A percentile compares a stretch with the other conserved stretches of the same genome.
Evolutionary conservation across 2,329 filamentous ascomycete species (phyloP).

Genomic region (Aspergillus terreus): DNA sequence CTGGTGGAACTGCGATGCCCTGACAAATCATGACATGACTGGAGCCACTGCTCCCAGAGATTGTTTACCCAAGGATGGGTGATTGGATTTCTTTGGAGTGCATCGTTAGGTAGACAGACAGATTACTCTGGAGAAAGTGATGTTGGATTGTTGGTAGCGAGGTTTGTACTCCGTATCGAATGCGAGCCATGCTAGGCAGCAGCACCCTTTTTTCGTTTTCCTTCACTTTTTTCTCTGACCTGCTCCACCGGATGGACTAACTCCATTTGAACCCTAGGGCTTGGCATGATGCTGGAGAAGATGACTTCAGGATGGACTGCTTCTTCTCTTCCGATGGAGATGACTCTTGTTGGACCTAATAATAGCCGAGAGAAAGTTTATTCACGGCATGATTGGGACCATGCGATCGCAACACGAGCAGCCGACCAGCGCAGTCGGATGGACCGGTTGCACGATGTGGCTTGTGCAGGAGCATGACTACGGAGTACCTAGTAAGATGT

Average conservation of each 20-base stretch:
- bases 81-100: background rate
- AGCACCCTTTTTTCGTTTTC: background rate
- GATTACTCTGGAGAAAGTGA: background rate
- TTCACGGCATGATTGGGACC: background rate
- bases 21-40: no score
- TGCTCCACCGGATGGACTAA: background rate
- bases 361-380: background rate
- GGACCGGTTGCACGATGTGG: background rate
- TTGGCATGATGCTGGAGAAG: no score
- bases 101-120: background rate
- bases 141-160: background rate
- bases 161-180: background rate
- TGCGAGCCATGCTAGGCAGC: background rate
- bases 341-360: background rate
- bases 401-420: background rate
- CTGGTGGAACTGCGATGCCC: no score
- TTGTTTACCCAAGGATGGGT: no score
- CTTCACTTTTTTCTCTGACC: background rate
- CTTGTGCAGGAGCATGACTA: no score
- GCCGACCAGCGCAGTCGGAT: background rate
- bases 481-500: no score
- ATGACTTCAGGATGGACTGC: no score
- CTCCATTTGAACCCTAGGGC: no score
- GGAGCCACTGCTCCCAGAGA: no score
- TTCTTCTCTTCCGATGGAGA: no score